Evolutionary conservation across 2,329 filamentous ascomycete species (phyloP), one percentile per base, ranked within the genome.

Genomic region (Trichoderma endophyticum): DNA sequence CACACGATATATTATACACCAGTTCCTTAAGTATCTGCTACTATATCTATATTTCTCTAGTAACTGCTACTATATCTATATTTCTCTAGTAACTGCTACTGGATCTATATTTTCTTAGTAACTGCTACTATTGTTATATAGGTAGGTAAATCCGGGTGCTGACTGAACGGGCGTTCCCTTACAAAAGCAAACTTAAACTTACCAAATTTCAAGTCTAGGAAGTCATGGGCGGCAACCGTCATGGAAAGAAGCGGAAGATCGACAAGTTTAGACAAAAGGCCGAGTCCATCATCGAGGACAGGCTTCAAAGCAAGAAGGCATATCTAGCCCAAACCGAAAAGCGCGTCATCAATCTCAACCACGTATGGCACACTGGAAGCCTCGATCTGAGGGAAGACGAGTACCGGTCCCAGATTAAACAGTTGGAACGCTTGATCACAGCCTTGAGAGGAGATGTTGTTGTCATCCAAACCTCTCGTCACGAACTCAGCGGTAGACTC

Each of bases 261-360:
- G 15, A 43, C 3, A 18, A 18, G 36, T 1, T 1, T 3, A 43
- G 36, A 18, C 36, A 43, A 43, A 43, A 1, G 15, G 36, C 15
- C 36, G 36, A 43, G 36, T 43, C 36, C 3, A 43, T 43, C 36
- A 4, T 43, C 36, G 15, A 43, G 15, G 6, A 4, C 36, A 43
- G 36, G 15, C 36, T 43, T 43, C 36, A 43, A 43, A 18, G 1
- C 6, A 8, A 43, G 36, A 43, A 18, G 36, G 7, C 6, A 43
- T 18, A 18, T 18, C 36, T 43, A 8, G 36, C 6, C 36, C 36
- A 18, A 43, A 0, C 36, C 3, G 36, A 43, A 43, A 18, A 43
- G 3, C 15, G 0, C 7, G 36, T 43, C 36, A 18, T 0, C 3
- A 8, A 0, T 18, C 15, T 43, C 15, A 18, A 43, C 36, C 0